Conservation (phyloP, 2,329 filamentous ascomycete species). For the Piedraia hortae region DNA sequence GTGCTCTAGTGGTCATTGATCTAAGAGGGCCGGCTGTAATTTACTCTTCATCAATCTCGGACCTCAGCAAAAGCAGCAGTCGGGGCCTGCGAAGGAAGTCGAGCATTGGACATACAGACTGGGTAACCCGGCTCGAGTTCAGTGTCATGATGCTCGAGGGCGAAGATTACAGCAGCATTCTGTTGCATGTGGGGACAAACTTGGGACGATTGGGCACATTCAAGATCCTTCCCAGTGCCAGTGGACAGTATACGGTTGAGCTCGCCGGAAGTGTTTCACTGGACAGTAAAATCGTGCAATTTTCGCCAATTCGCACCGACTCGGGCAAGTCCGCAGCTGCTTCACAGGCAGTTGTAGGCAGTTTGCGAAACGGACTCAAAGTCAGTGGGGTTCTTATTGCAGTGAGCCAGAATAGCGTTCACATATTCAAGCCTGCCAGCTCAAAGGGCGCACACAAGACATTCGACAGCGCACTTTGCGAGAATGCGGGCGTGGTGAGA, state of each 20-base stretch:
- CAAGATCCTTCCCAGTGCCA: slow-evolving; percentile 51
- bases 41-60: slow-evolving; percentile 41
- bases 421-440: slow-evolving; percentile 63
- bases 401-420: slow-evolving; percentile 45
- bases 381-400: slow-evolving; percentile 59
- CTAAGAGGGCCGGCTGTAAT: slow-evolving; percentile 68
- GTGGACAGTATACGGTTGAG: slow-evolving; percentile 42
- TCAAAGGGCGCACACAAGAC: slow-evolving; percentile 77
- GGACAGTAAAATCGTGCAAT: slow-evolving; percentile 41
- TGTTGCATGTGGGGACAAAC: slow-evolving; percentile 73
- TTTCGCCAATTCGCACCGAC: slow-evolving; percentile 55
- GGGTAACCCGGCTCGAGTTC: slow-evolving; percentile 63
- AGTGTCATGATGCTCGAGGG: slow-evolving; percentile 78
- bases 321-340: slow-evolving; percentile 51
- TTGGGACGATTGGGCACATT: slow-evolving; percentile 64
- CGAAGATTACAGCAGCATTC: slow-evolving; percentile 86
- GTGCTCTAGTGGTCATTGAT: slow-evolving; percentile 58
- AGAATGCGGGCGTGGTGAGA: slow-evolving; percentile 50
- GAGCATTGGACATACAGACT: slow-evolving; percentile 30
- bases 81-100: slow-evolving; percentile 32
- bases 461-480: slow-evolving; percentile 62
- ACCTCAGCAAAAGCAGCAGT: slow-evolving; percentile 53
- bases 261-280: slow-evolving; percentile 40
- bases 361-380: slow-evolving; percentile 43
- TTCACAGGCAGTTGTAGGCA: slow-evolving; percentile 46